These are phyloP conservation scores for Gigaspora rosea DNA, from an alignment of 192 early-diverging fungal genomes.

Conservation along the genomic window DNA sequence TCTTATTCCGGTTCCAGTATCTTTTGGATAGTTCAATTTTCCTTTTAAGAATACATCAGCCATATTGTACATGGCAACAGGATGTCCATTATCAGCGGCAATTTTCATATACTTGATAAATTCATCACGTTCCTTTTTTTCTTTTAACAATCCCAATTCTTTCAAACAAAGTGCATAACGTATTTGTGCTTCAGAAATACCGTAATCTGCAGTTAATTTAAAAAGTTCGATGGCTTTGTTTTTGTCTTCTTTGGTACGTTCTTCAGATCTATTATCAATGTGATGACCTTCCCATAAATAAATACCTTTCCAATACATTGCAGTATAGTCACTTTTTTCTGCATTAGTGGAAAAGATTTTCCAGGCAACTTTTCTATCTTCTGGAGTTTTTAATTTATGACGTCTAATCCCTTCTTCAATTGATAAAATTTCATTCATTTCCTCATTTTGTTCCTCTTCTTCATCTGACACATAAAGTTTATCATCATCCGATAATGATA, in stretches of 20 bases:
- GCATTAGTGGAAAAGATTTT: neutral
- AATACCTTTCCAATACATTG: conserved; percentile 18
- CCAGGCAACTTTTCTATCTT: neutral
- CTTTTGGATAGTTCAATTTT: neutral
- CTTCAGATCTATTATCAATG: neutral
- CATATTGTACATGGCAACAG: neutral
- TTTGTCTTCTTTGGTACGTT: neutral
- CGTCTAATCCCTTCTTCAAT: neutral
- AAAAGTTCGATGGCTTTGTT: neutral
- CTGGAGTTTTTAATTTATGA: neutral
- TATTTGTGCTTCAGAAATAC: neutral
- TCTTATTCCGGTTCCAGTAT: neutral
- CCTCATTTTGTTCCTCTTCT: too few species aligned
- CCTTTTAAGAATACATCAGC: neutral
- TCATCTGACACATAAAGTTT: too few species aligned
- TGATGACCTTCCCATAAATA: conserved; percentile 25
- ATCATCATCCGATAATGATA: too few species aligned
- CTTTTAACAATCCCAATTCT: neutral
- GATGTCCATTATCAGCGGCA: conserved; percentile 1
- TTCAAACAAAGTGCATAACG: neutral
- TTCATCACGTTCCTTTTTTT: too few species aligned
- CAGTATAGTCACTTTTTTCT: neutral
- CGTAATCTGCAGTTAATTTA: conserved; percentile 12
- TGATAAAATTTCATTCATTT: neutral
- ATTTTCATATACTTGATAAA: neutral